Conservation (phyloP, 139 green algal genomes). For the Zygnema cylindricum region DNA sequence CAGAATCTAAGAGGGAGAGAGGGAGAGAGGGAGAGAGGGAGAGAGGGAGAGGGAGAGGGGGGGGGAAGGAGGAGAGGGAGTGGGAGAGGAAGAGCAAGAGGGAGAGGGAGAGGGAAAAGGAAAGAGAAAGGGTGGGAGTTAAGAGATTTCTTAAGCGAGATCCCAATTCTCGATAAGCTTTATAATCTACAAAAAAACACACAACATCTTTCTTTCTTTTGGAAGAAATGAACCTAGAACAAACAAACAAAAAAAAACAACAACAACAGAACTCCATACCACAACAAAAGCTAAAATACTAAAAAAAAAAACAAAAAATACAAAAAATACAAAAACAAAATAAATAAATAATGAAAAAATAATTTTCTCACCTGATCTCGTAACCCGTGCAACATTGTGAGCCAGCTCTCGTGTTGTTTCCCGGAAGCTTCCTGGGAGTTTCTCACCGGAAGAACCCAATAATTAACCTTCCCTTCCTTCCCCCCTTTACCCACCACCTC, state of each 20-base stretch:
- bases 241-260: too few relatives aligned
- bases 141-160: neutral
- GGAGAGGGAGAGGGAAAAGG: neutral
- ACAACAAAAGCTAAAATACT: neutral
- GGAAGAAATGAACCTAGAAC: too few relatives aligned
- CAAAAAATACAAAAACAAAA: neutral
- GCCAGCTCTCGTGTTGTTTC: neutral
- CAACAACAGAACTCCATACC: neutral
- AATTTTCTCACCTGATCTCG: neutral
- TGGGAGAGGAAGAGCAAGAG: neutral
- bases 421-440: neutral
- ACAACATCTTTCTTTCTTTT: neutral
- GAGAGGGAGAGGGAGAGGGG: neutral
- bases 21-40: neutral
- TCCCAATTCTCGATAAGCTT: neutral
- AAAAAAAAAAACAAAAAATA: neutral
- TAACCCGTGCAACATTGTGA: constrained; percentile 1
- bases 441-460: neutral
- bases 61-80: neutral
- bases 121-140: neutral
- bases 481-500: neutral
- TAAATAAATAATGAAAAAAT: neutral
- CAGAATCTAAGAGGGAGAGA: neutral
- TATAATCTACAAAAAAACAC: neutral
- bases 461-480: neutral